Evolutionary conservation across 768 basidiomycete genomes (phyloP), one percentile per base, ranked within the genome.

Genomic region (Lyophyllum shimeji): DNA sequence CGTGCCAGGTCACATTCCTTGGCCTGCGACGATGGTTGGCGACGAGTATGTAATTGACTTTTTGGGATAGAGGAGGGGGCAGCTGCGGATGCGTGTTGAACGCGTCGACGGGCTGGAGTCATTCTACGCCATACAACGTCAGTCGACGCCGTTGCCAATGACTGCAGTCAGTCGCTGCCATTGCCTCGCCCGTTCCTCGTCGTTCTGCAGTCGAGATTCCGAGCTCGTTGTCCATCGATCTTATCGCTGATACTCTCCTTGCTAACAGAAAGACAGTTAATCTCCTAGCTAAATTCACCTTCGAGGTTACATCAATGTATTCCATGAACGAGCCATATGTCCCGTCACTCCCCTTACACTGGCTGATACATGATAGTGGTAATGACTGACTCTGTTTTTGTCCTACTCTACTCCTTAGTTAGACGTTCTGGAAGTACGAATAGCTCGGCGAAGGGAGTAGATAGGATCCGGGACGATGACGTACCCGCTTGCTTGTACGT

Each of bases 221-320:
- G n/a, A 51, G 11, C 0, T 17, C 17, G 2, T 25, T 15, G 29
- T 42, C 42, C 54, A 5, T 46, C 50, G 42, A 59, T 56, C 55
- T 60, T 53, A 60, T 60, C 59, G n/a, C 25, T 50, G 52, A 56
- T 53, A 34, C n/a, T n/a, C n/a, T n/a, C n/a, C n/a, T n/a, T n/a
- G n/a, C n/a, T n/a, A n/a, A n/a, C n/a, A n/a, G n/a, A n/a, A n/a
- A n/a, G n/a, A n/a, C n/a, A n/a, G n/a, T n/a, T n/a, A n/a, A n/a
- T n/a, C n/a, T n/a, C n/a, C n/a, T n/a, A n/a, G n/a, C n/a, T n/a
- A n/a, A n/a, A n/a, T n/a, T n/a, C n/a, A n/a, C n/a, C n/a, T n/a
- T n/a, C n/a, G n/a, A n/a, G n/a, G n/a, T n/a, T n/a, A n/a, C n/a
- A n/a, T n/a, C n/a, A n/a, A n/a, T n/a, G n/a, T n/a, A n/a, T n/a